A percentile compares a stretch with the other conserved stretches of the same genome.
These are phyloP conservation scores for Phialophora chinensis DNA, from an alignment of 2,329 filamentous ascomycete genomes.

Conservation along the genomic window DNA sequence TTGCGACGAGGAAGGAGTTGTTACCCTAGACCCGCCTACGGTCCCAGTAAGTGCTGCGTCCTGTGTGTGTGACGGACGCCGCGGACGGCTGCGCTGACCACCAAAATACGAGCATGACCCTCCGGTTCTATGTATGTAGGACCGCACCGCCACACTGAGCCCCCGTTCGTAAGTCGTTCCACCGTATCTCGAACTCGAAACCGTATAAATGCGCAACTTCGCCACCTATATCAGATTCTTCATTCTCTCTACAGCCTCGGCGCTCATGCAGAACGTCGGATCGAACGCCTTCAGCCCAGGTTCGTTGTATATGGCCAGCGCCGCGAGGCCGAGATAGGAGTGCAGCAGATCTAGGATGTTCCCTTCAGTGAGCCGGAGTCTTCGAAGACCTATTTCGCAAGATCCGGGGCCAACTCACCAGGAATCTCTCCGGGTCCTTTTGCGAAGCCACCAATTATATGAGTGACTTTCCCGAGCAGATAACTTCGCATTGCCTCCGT, in stretches of 20 bases:
- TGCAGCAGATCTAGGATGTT: slow-evolving; percentile 72
- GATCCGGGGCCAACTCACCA: slow-evolving; percentile 15
- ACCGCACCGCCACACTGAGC: neutral
- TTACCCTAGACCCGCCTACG: neutral
- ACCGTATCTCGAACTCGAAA: neutral
- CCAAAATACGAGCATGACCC: neutral
- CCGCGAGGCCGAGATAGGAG: slow-evolving; percentile 83
- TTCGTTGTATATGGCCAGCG: slow-evolving; percentile 76
- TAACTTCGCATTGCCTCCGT: slow-evolving; percentile 71
- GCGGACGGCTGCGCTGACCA: neutral
- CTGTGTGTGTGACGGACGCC: neutral
- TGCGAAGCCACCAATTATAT: slow-evolving; percentile 81
- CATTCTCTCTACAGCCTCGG: slow-evolving; percentile 50
- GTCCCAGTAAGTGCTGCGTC: neutral
- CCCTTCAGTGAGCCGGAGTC: slow-evolving; percentile 37
- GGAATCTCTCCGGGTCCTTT: slow-evolving; percentile 69
- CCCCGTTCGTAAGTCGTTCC: neutral
- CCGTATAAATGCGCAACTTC: slow-evolving; percentile 15
- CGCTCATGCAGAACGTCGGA: slow-evolving; percentile 75
- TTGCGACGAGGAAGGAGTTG: neutral
- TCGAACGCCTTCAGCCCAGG: slow-evolving; percentile 73
- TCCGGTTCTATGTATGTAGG: neutral
- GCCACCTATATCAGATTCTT: slow-evolving; percentile 52
- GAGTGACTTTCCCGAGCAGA: slow-evolving; percentile 83
- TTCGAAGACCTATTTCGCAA: neutral